A percentile compares a stretch with the other conserved stretches of the same genome.
Conservation (phyloP, 2,329 filamentous ascomycete species). For the Zymoseptoria brevis region DNA sequence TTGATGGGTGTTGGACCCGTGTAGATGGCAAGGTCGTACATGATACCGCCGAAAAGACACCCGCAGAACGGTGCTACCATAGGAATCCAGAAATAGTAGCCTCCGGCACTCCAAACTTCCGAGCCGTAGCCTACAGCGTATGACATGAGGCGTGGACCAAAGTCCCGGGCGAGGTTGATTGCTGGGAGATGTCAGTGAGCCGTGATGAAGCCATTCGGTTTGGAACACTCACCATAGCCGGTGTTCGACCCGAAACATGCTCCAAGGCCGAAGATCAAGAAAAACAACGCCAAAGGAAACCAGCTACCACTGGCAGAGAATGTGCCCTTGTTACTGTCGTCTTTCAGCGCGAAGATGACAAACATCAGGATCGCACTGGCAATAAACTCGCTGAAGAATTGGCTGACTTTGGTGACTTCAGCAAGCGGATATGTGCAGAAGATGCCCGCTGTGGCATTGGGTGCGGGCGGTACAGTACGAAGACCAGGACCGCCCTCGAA, state of each 20-base stretch:
- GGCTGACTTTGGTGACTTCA: conserved; percentile 56
- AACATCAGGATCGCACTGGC: conserved; percentile 61
- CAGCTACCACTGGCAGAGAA: conserved; percentile 32
- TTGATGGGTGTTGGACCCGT: conserved; percentile 56
- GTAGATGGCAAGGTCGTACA: conserved; percentile 62
- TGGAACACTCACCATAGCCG: conserved; percentile 40
- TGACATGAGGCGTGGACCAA: conserved; percentile 60
- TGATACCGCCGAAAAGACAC: conserved; percentile 53
- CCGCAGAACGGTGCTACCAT: conserved; percentile 60
- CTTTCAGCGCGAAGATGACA: conserved; percentile 59
- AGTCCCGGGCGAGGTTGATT: conserved; percentile 61
- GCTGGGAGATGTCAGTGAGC: conserved; percentile 24
- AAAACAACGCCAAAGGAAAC: conserved; percentile 55
- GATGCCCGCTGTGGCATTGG: conserved; percentile 54
- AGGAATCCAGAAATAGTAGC: conserved; percentile 62
- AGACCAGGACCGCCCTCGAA: conserved; percentile 53
- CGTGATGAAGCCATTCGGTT: too few relatives aligned
- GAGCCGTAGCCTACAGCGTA: conserved; percentile 60
- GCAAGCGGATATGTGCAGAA: conserved; percentile 61
- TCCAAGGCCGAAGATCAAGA: conserved; percentile 60
- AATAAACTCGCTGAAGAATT: conserved; percentile 65
- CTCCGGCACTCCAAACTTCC: conserved; percentile 55
- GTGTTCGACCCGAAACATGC: conserved; percentile 63
- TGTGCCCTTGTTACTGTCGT: conserved; percentile 37
- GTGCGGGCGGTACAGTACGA: conserved; percentile 53